Base-by-base conservation (phyloP, 106 monocot species). In the Dioscorea alata region DNA sequence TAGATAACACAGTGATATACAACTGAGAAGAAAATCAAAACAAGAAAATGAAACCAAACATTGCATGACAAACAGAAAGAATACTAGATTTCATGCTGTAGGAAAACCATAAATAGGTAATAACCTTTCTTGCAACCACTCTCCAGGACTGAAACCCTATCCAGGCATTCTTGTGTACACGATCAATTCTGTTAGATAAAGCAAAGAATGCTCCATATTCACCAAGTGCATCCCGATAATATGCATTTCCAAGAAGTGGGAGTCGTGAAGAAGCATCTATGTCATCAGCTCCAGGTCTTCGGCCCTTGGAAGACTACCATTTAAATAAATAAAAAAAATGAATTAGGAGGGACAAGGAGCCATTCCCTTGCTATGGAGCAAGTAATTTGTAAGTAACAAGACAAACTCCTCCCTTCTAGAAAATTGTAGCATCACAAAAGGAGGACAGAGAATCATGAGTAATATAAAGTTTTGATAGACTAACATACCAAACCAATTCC, bases 81-180 rank as follows among this genome's bases (percentile, higher is more conserved):
- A 42, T 42, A 10, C 6, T 6, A 42, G 0, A 42, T 6, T 8
- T 42, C 6, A 42, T 10, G 28, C 10, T 6, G 5, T 42, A 42
- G 10, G 10, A 42, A 42, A 42, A 42, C 42, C 10, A 42, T 42
- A 42, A 42, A 42, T 42, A 42, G 42, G 42, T 42, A 64, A 64
- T 63, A 74, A 99, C 97, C 89, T 99, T 84, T 72, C 64, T 75
- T 18, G 92, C 92, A 6, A 73, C 64, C 21, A 75, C 81, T 71
- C 89, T 92, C 97, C 97, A 99, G 23, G 97, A 99, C 65, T 99
- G 97, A 81, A 99, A 99, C 0, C 92, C 97, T 68, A 92, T 87
- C 97, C 97, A 99, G 61, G 97, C 86, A 81, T 90, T 99, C 73
- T 87, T 99, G 78, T 99, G 97, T 76, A 87, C 66, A 22, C 85